Conservation (phyloP, 1,139 yeast species). For the Hyphopichia pseudoburtonii region DNA sequence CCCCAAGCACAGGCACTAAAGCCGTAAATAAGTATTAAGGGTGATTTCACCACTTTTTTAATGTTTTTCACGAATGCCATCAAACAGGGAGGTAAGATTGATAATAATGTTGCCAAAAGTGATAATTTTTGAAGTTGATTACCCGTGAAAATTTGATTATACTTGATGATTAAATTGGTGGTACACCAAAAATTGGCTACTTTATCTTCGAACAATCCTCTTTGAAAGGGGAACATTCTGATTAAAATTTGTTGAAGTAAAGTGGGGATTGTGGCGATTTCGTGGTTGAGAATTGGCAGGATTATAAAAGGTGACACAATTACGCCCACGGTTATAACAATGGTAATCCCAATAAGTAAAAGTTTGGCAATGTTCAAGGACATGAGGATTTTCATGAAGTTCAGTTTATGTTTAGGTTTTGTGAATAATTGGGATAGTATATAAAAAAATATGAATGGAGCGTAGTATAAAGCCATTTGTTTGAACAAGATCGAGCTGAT, state of each 20-base stretch:
- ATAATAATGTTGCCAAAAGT: constrained; percentile 58
- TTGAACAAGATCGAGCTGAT: constrained; percentile 79
- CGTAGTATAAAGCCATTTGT: constrained; percentile 93
- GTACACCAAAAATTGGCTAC: constrained; percentile 98
- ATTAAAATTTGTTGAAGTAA: constrained; percentile 40
- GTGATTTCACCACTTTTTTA: constrained; percentile 17
- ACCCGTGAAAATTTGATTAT: constrained; percentile 55
- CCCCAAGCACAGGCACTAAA: constrained; percentile 84
- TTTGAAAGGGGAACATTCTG: constrained; percentile 85
- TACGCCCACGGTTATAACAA: constrained; percentile 51
- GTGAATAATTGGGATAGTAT: constrained; percentile 49
- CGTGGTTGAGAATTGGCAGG: constrained; percentile 11
- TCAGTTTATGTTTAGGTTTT: background rate
- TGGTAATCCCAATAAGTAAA: constrained; percentile 60
- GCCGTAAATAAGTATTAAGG: constrained; percentile 53
- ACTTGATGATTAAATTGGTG: constrained; percentile 72
- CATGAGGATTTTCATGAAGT: constrained; percentile 10
- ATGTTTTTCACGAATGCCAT: constrained; percentile 44
- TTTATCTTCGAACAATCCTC: constrained; percentile 97
- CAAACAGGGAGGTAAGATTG: constrained; percentile 66
- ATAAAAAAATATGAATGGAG: constrained; percentile 84
- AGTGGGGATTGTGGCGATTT: constrained; percentile 18
- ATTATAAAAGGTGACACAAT: constrained; percentile 65
- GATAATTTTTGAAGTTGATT: constrained; percentile 64
- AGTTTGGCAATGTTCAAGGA: constrained; percentile 49